Base-by-base conservation (phyloP, 2,329 filamentous ascomycete genomes). In the Paracamarosporium sp. region DNA sequence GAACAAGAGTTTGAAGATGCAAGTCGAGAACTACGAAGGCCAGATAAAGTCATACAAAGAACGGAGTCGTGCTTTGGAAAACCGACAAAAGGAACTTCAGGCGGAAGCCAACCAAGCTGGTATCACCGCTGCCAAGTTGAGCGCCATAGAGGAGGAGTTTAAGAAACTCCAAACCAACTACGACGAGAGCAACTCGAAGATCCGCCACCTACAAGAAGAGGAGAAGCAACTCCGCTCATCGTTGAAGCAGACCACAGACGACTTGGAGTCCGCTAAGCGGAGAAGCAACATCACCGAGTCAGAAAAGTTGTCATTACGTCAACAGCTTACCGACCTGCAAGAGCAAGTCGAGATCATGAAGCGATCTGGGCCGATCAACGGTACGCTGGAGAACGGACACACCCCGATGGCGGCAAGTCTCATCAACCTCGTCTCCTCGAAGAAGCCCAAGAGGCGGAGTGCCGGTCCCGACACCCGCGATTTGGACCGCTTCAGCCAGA, bases 11-110 rank as follows among this genome's bases (percentile, higher is more conserved):
- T 85, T 99, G 60, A 84, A 90, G 67, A 89, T 86, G 33, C 93
- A 98, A 78, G 90, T 99, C 47, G 92, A 97, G 78, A 97, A 91
- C 77, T 97, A 98, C 80, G 94, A 99, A 77, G 89, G 86, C 66
- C 95, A 99, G 79, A 88, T 99, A 80, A 96, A 96, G 78, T 96
- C 92, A 27, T 97, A 93, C 92, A 93, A 96, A 81, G 93, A 87
- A 69, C 88, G 93, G 64, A 92, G 97, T 79, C 97, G 93, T 70
- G 89, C 91, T 22, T 84, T 98, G 63, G 95, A 99, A 79, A 88
- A 88, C 53, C 87, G 93, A 55, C 90, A 93, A 45, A 97, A 96
- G 81, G 95, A 99, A 75, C 84, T 99, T 54, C 95, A 99, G 78
- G 90, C 90, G 31, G 95, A 99, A 78, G 95, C 95, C 59, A 99